Base-by-base conservation (phyloP, 805 yeast species). In the Suhomyces sp. region DNA sequence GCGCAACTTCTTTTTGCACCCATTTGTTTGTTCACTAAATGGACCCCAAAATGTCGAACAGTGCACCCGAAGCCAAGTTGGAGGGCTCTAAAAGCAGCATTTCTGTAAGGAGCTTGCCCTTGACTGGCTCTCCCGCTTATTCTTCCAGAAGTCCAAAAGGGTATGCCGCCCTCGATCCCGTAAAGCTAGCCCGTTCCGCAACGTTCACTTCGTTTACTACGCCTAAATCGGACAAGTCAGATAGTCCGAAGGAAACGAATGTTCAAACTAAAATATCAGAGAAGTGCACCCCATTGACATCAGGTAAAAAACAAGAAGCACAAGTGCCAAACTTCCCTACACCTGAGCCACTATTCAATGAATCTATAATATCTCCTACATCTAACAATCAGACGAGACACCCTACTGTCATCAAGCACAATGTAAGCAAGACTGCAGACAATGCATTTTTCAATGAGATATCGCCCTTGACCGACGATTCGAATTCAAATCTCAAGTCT, bases 321-420 rank as follows among this genome's bases (percentile, higher is more conserved):
- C 42, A 38, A 15, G 24, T 9, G 42, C 36, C 36, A 13, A 33
- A 5, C 3, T 13, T 6, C 13, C 36, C 12, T 33, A 33, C 36
- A 33, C 36, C 36, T n/a, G 36, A 33, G 15, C 36, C 36, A 33
- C 36, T 33, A n/a, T 60, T 62, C 44, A 61, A 61, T 51, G 62
- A 44, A 17, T 58, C 64, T 4, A 38, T 59, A 27, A 19, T 60
- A 5, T 54, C 62, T 15, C 54, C 58, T 15, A n/a, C n/a, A 8
- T 36, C 12, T 22, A 19, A 26, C n/a, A 26, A 27, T 22, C 36
- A 33, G 10, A 6, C 46, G 5, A 49, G 52, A 23, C 48, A 45
- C 46, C 52, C 48, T 2, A 49, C 48, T 2, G 45, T 36, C 17
- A 36, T 45, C 27, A 31, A 33, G 10, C 48, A 44, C 31, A 19